Evolutionary conservation across 805 yeast genomes (phyloP), one percentile per base, ranked within the genome.

Genomic region (Yarrowia deformans): DNA sequence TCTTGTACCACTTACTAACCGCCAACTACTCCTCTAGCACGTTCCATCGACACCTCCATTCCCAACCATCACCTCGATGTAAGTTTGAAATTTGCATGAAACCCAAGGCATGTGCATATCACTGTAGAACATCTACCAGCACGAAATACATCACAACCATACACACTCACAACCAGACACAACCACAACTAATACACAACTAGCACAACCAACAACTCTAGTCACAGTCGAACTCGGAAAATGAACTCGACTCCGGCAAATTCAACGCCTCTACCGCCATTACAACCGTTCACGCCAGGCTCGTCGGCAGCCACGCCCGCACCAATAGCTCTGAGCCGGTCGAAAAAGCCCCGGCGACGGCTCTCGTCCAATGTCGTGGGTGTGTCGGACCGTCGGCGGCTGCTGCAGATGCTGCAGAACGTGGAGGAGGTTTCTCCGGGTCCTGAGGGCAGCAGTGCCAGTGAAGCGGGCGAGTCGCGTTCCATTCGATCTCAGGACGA

Each of bases 241-340:
- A 60, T 60, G 66, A 60, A 60, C 42, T 60, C 66, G 18, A 60
- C 66, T 12, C 64, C 64, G 40, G 64, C 64, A 9, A 56, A 40
- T 39, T 49, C 58, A 12, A 64, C 68, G 42, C 69, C 69, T 8
- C 37, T 66, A 16, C 69, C 69, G 32, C 69, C 69, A 42, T 43
- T 66, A 18, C 69, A 66, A 34, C 69, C 69, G 23, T 66, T 43
- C 61, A 66, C 69, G n/a, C 69, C 69, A 7, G 52, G 52, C 35
- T 50, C 61, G 6, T 40, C 61, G 34, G 61, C 45, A 4, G 52
- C 69, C 10, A 54, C 61, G 1, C 61, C 61, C 3, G 52, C 60
- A 6, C 69, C 69, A 52, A 50, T 48, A 63, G 45, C 69, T 18
- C 63, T 43, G 29, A 13, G 52, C 19, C 43, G 49, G 6, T 42